Evolutionary conservation across 2,329 filamentous ascomycete genomes (phyloP).

Genomic region (Aspergillus nomiae): DNA sequence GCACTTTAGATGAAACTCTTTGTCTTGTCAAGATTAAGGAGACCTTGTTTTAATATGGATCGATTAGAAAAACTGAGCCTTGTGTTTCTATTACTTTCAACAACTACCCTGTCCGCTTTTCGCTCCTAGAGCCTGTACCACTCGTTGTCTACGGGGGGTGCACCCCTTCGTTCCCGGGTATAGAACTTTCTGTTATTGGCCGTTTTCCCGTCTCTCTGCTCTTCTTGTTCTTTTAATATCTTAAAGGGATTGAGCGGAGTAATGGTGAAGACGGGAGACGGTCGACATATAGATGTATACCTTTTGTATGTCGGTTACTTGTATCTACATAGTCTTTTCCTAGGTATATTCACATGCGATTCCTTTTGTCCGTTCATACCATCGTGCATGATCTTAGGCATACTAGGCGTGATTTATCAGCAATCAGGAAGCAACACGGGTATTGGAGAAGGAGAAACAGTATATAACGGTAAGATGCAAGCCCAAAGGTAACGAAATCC

Average conservation of each 20-base stretch:
- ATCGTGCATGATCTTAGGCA: background rate
- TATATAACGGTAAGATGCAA: background rate
- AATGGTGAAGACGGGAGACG: slow-evolving; percentile 14
- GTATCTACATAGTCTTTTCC: slow-evolving; percentile 29
- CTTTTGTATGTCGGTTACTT: slow-evolving; percentile 12
- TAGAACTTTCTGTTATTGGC: slow-evolving; percentile 23
- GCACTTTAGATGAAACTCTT: slow-evolving; percentile 36
- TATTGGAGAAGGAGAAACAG: background rate
- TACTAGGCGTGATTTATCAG: background rate
- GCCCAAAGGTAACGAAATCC: background rate
- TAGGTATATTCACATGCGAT: slow-evolving; percentile 33
- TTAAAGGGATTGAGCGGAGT: slow-evolving; percentile 7
- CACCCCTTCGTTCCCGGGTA: slow-evolving; percentile 16
- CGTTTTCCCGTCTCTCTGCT: background rate
- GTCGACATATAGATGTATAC: slow-evolving; percentile 20
- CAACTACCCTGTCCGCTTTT: slow-evolving; percentile 5
- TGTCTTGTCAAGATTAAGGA: slow-evolving; percentile 40
- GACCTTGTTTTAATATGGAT: slow-evolving; percentile 44
- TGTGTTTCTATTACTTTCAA: slow-evolving; percentile 24
- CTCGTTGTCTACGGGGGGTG: slow-evolving; percentile 12
- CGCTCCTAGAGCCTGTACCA: slow-evolving; percentile 21
- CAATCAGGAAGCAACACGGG: background rate
- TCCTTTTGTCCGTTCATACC: slow-evolving; percentile 26
- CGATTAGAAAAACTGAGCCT: slow-evolving; percentile 34
- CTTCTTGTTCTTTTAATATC: background rate